These are phyloP conservation scores for Forsythia viridissima DNA, from an alignment of 257 asterid species.

Conservation along the genomic window DNA sequence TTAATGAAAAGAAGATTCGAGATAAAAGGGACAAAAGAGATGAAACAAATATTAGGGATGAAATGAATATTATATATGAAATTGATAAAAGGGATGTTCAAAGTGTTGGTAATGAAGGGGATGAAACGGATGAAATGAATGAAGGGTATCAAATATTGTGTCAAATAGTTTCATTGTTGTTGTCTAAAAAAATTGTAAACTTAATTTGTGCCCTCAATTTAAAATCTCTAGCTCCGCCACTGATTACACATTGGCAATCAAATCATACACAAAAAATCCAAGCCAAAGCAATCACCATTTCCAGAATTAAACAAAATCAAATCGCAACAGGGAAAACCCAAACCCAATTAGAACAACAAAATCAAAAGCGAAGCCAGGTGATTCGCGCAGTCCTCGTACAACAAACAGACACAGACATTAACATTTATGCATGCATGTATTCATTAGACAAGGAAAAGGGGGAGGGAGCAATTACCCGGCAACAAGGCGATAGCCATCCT, in stretches of 20 bases:
- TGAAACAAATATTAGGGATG: no score
- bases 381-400: background rate
- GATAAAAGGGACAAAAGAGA: no score
- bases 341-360: conserved; percentile 13
- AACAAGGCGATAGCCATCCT: conserved; percentile 82
- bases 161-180: no score
- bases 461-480: conserved; percentile 53
- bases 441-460: background rate
- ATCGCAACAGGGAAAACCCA: conserved; percentile 8
- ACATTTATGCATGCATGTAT: conserved; percentile 36
- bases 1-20: no score
- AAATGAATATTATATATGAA: no score
- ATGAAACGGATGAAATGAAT: no score
- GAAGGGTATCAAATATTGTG: no score
- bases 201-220: no score
- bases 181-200: no score
- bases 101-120: no score
- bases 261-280: background rate
- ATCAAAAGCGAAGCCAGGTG: conserved; percentile 13
- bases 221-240: no score
- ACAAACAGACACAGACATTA: conserved; percentile 16
- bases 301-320: conserved; percentile 22
- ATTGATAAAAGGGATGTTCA: no score
- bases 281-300: conserved; percentile 2
- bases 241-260: background rate